Percentiles rank a stretch among this genome's conserved stretches.
These are phyloP conservation scores for Reticulascus tulasneorum DNA, from an alignment of 2,329 filamentous ascomycete genomes.

Conservation along the genomic window DNA sequence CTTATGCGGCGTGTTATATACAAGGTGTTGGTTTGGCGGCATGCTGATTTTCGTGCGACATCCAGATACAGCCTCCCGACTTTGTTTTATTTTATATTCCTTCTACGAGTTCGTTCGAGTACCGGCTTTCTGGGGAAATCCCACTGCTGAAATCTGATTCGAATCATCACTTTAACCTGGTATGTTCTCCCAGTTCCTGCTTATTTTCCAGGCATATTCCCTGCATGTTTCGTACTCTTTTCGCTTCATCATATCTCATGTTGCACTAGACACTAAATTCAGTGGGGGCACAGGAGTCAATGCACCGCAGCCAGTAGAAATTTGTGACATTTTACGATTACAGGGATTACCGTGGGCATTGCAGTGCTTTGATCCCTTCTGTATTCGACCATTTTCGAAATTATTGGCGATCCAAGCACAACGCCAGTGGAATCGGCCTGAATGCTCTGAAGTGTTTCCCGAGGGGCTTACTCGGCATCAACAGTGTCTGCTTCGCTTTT, in stretches of 20 bases:
- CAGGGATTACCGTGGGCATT: background rate
- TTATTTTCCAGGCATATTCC: slow-evolving; percentile 15
- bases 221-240: slow-evolving; percentile 2
- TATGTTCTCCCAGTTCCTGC: slow-evolving; percentile 8
- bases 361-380: slow-evolving; percentile 15
- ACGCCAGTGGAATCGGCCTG: slow-evolving; percentile 3
- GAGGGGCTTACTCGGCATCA: slow-evolving; percentile 10
- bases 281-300: slow-evolving; percentile 13
- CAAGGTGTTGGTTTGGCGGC: too few species aligned
- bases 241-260: slow-evolving; percentile 5
- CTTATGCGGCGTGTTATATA: too few species aligned
- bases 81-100: too few species aligned
- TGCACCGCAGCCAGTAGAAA: too few species aligned
- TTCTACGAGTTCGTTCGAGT: too few species aligned
- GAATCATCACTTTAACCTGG: slow-evolving; percentile 1
- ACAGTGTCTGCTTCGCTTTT: slow-evolving; percentile 2
- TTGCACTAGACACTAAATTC: slow-evolving; percentile 5
- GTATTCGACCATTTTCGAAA: slow-evolving; percentile 9
- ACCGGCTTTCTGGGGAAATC: too few species aligned
- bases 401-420: slow-evolving; percentile 11
- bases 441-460: slow-evolving; percentile 8
- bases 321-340: background rate
- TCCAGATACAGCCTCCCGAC: too few species aligned
- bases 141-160: too few species aligned
- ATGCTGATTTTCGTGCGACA: too few species aligned